These are phyloP conservation scores for Colletotrichum trifolii DNA, from an alignment of 2,329 filamentous ascomycete genomes.

Conservation along the genomic window DNA sequence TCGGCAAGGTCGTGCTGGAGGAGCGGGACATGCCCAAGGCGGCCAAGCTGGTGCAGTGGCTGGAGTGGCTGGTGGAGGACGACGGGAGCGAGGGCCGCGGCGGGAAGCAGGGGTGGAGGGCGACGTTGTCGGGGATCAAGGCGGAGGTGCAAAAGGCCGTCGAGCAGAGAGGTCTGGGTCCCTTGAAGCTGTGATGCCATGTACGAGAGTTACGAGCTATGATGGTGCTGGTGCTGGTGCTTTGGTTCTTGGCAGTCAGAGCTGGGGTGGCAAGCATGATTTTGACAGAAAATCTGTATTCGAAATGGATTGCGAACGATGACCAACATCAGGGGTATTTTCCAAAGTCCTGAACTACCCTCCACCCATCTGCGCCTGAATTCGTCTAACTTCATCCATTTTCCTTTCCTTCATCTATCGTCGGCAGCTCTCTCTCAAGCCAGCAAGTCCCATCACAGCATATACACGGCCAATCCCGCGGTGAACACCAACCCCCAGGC, in stretches of 20 bases:
- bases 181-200: slow-evolving; percentile 56
- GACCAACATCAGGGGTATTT: slow-evolving; percentile 11
- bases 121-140: slow-evolving; percentile 57
- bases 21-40: slow-evolving; percentile 85
- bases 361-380: background rate
- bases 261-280: no score
- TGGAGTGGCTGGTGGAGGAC: slow-evolving; percentile 66
- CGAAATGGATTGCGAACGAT: background rate
- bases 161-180: slow-evolving; percentile 64
- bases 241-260: no score
- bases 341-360: slow-evolving; percentile 6
- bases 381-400: no score
- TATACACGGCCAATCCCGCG: background rate
- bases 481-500: slow-evolving; percentile 14
- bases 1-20: slow-evolving; percentile 76
- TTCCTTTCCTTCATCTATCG: no score
- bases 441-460: background rate
- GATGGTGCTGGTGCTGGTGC: slow-evolving; percentile 8
- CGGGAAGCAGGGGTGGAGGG: slow-evolving; percentile 59
- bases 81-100: slow-evolving; percentile 50
- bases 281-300: no score
- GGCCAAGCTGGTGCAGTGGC: slow-evolving; percentile 75
- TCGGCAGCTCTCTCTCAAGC: no score
- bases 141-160: slow-evolving; percentile 66
- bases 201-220: slow-evolving; percentile 21